Evolutionary conservation across 495 filamentous ascomycete species (phyloP).

Genomic region (Podospora bellae-mahoneyi): DNA sequence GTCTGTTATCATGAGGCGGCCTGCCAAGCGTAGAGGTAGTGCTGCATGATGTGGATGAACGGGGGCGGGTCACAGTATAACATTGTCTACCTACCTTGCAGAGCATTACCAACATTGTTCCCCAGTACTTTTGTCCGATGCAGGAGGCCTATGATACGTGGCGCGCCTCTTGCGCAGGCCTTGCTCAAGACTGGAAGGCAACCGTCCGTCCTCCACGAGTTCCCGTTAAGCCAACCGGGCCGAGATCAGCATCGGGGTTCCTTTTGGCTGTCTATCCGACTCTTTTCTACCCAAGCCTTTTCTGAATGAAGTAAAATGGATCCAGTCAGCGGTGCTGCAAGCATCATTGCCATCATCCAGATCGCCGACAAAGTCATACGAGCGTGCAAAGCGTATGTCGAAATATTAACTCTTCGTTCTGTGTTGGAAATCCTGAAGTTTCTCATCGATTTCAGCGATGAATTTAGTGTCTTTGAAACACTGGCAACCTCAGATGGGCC

Average conservation of each 20-base stretch:
- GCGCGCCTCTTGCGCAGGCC: neutral
- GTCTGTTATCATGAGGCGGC: slow-evolving; percentile 30
- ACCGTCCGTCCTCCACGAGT: too few species aligned
- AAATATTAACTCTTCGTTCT: slow-evolving; percentile 4
- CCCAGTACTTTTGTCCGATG: neutral
- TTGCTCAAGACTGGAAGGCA: too few species aligned
- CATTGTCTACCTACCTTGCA: neutral
- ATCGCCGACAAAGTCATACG: slow-evolving; percentile 12
- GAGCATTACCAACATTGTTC: neutral
- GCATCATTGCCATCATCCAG: slow-evolving; percentile 16
- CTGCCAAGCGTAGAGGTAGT: slow-evolving; percentile 10
- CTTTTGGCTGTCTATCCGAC: neutral
- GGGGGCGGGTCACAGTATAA: neutral
- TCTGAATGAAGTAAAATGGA: slow-evolving; percentile 4
- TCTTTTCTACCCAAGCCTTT: neutral
- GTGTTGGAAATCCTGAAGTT: slow-evolving; percentile 11
- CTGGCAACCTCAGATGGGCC: neutral
- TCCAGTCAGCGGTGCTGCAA: slow-evolving; percentile 9
- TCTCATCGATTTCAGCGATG: slow-evolving; percentile 1
- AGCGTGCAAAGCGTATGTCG: slow-evolving; percentile 8
- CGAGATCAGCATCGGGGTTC: neutral
- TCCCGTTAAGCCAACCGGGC: neutral
- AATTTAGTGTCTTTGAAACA: neutral
- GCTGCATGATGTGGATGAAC: neutral
- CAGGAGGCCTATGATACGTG: too few species aligned